A percentile compares a stretch with the other conserved stretches of the same genome.
Evolutionary conservation across 768 basidiomycete genomes (phyloP).

Genomic region (Panaeolus cyanescens): DNA sequence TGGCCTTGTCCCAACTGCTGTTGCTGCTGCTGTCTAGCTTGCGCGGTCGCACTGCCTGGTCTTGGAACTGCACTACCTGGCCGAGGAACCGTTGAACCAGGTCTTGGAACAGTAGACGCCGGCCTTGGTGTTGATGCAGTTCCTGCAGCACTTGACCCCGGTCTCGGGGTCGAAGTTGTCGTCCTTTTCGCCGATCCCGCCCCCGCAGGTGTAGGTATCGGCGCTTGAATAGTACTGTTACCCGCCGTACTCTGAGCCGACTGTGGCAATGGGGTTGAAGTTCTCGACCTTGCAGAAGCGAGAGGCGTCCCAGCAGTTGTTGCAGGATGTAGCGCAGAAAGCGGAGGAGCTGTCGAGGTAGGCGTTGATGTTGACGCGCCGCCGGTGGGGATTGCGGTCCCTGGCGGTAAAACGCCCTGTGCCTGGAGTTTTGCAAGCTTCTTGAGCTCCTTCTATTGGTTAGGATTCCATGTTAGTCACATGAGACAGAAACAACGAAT

Average conservation of each 20-base stretch:
- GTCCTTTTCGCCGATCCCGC: constrained; percentile 13
- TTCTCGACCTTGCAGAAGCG: constrained; percentile 3
- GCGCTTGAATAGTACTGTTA: constrained; percentile 23
- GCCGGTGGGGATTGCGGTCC: constrained; percentile 13
- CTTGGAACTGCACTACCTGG: constrained; percentile 28
- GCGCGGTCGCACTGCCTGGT: constrained; percentile 28
- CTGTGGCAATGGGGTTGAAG: background rate
- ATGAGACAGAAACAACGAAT: background rate
- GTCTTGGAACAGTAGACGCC: constrained; percentile 23
- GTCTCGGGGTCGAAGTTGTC: constrained; percentile 34
- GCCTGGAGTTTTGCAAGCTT: constrained; percentile 61
- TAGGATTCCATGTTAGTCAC: background rate
- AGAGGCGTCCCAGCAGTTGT: constrained; percentile 1
- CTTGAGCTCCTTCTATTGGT: constrained; percentile 68
- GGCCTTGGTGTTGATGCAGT: constrained; percentile 1
- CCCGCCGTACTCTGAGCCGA: background rate
- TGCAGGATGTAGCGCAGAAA: background rate
- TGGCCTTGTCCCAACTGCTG: constrained; percentile 14
- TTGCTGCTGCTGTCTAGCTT: background rate
- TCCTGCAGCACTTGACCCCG: constrained; percentile 22
- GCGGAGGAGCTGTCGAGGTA: constrained; percentile 28
- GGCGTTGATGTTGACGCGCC: constrained; percentile 14
- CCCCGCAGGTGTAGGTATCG: constrained; percentile 31
- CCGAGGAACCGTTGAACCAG: constrained; percentile 27
- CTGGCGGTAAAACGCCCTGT: constrained; percentile 17